Evolutionary conservation across 768 basidiomycete genomes (phyloP), one percentile per base, ranked within the genome.

Genomic region (Trametes meyenii): DNA sequence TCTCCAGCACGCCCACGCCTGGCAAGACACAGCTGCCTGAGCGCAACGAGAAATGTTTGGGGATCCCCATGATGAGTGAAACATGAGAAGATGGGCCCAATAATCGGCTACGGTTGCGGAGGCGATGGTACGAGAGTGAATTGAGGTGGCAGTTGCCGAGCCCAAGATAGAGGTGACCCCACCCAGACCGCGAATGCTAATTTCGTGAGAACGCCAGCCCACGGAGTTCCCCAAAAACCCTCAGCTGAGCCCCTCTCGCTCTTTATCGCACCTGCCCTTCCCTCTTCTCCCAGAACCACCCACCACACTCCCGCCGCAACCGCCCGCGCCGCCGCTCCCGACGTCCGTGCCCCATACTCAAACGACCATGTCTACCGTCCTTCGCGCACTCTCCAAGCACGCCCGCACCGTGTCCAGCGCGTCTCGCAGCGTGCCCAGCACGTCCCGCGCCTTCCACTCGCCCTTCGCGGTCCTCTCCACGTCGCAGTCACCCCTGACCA

Each of bases 361-460:
- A 19, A 50, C 29, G 13, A 63, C 64, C 57, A 73, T 76, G 71
- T 72, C 74, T 50, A 70, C 73, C 60, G 58, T 65, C 48, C 26
- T 72, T 55, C 75, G 72, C 65, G n/a, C 65, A 54, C 33, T 66
- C 58, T 36, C 68, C 26, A 73, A 72, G 33, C 71, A 72, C 66
- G 55, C 71, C 61, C 74, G 72, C 62, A 29, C 68, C 19, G 68
- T 73, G 63, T 71, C 72, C 48, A 65, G 63, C 46, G 61, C 68
- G 26, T 58, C 66, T 55, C 63, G 60, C 33, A 42, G 55, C 50
- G 42, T 48, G 44, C 67, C 71, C 63, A 60, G 69, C 69, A 48
- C 59, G 63, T 10, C 67, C 65, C 86, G 88, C 62, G 67, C 81
- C 0, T 88, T 90, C 75, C 89, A 88, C 75, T 84, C 87, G 12